phyloP scores from a whole-genome alignment of 768 basidiomycete species.

The Boletus eberwhitei region DNA sequence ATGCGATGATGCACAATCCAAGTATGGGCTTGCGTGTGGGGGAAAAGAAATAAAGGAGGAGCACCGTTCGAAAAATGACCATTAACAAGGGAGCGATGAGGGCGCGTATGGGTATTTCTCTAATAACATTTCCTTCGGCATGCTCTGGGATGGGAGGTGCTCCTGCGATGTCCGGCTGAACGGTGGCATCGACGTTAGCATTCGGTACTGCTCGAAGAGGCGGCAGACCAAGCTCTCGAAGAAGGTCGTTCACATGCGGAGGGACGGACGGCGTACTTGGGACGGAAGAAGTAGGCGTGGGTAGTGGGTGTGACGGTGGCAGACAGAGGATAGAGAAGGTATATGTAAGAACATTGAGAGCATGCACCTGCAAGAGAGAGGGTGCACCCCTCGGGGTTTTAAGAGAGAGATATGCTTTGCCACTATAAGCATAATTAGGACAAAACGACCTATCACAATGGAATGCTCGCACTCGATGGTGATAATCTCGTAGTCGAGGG shows the following conservation, averaged over 20 bases:
- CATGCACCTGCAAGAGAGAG: slow-evolving; percentile 59
- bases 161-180: slow-evolving; percentile 17
- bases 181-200: slow-evolving; percentile 16
- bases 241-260: slow-evolving; percentile 54
- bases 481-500: slow-evolving; percentile 32
- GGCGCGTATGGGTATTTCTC: slow-evolving; percentile 63
- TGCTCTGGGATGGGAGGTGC: slow-evolving; percentile 17
- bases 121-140: slow-evolving; percentile 37
- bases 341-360: slow-evolving; percentile 35
- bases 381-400: slow-evolving; percentile 43
- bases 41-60: slow-evolving; percentile 75
- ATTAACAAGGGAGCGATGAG: slow-evolving; percentile 64
- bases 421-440: slow-evolving; percentile 17
- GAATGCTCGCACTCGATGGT: slow-evolving; percentile 19
- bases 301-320: slow-evolving; percentile 41
- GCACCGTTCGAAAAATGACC: slow-evolving; percentile 62
- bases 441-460: neutral
- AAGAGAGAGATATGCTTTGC: slow-evolving; percentile 51
- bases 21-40: slow-evolving; percentile 71
- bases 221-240: slow-evolving; percentile 64
- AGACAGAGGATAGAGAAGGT: slow-evolving; percentile 55
- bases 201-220: slow-evolving; percentile 41
- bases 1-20: slow-evolving; percentile 59
- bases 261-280: slow-evolving; percentile 31
- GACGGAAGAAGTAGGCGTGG: slow-evolving; percentile 28